These are phyloP conservation scores for Diaporthe nobilis DNA, from an alignment of 2,329 filamentous ascomycete species.

Conservation along the genomic window DNA sequence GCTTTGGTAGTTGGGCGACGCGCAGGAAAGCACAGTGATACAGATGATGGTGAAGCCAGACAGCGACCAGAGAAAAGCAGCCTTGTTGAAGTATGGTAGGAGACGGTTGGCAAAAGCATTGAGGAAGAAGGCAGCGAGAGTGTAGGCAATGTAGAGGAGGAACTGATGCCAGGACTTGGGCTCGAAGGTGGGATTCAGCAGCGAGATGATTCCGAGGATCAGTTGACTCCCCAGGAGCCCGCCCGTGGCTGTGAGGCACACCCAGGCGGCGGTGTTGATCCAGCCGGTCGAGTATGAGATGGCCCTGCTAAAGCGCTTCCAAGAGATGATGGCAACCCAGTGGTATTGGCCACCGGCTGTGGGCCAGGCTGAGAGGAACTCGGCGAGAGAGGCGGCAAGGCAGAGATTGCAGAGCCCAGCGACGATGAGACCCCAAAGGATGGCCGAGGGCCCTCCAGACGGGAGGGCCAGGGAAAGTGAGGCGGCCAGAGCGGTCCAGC, in stretches of 20 bases:
- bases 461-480: slow-evolving; percentile 69
- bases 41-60: slow-evolving; percentile 78
- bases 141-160: slow-evolving; percentile 78
- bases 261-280: slow-evolving; percentile 82
- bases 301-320: slow-evolving; percentile 71
- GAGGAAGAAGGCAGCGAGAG: slow-evolving; percentile 71
- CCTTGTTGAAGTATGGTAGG: slow-evolving; percentile 76
- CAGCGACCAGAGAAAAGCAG: slow-evolving; percentile 80
- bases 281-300: slow-evolving; percentile 81
- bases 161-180: slow-evolving; percentile 79
- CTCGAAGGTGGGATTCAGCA: slow-evolving; percentile 71
- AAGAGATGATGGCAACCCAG: slow-evolving; percentile 77
- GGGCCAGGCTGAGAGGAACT: slow-evolving; percentile 77
- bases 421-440: slow-evolving; percentile 79
- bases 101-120: slow-evolving; percentile 75
- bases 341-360: slow-evolving; percentile 77
- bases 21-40: slow-evolving; percentile 77
- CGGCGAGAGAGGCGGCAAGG: slow-evolving; percentile 77
- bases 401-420: slow-evolving; percentile 79
- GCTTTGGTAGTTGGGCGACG: slow-evolving; percentile 75
- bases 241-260: slow-evolving; percentile 77
- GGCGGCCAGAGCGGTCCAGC: slow-evolving; percentile 64
- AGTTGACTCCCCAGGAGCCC: slow-evolving; percentile 77
- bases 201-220: slow-evolving; percentile 74
- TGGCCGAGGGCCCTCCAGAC: slow-evolving; percentile 76